These are phyloP conservation scores for Macrocybe gigantea DNA, from an alignment of 768 basidiomycete genomes.

Conservation along the genomic window DNA sequence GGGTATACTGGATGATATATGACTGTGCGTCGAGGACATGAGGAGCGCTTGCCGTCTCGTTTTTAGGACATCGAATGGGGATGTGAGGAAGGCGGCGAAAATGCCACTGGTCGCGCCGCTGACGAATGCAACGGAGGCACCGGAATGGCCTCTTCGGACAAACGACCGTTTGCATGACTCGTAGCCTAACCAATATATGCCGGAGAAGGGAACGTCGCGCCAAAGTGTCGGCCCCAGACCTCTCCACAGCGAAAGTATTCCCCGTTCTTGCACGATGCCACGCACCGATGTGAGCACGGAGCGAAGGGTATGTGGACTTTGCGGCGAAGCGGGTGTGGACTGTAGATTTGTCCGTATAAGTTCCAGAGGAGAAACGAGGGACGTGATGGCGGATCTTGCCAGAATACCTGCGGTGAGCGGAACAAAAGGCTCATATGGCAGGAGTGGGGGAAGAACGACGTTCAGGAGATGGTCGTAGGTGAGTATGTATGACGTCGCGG, in stretches of 20 bases:
- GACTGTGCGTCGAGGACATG: slow-evolving; percentile 47
- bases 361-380: slow-evolving; percentile 83
- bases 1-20: slow-evolving; percentile 48
- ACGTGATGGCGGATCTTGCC: slow-evolving; percentile 75
- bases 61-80: slow-evolving; percentile 96
- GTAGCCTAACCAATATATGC: slow-evolving; percentile 95
- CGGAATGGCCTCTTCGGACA: slow-evolving; percentile 44
- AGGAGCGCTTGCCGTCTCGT: slow-evolving; percentile 84
- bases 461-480: slow-evolving; percentile 87
- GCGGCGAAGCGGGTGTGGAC: slow-evolving; percentile 69
- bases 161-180: slow-evolving; percentile 73
- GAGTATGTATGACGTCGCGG: slow-evolving; percentile 90
- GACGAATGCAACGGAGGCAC: slow-evolving; percentile 72
- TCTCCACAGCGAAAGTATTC: slow-evolving; percentile 75
- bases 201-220: slow-evolving; percentile 97
- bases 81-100: slow-evolving; percentile 80
- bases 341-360: slow-evolving; percentile 92
- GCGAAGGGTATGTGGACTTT: slow-evolving; percentile 69
- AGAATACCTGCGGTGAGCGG: slow-evolving; percentile 81
- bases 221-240: slow-evolving; percentile 90
- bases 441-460: slow-evolving; percentile 51
- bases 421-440: slow-evolving; percentile 44
- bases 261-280: slow-evolving; percentile 53
- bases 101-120: slow-evolving; percentile 89
- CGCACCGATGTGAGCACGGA: slow-evolving; percentile 67